A percentile compares a stretch with the other conserved stretches of the same genome.
These are phyloP conservation scores for Remersonia thermophila DNA, from an alignment of 2,329 filamentous ascomycete genomes.

Conservation along the genomic window DNA sequence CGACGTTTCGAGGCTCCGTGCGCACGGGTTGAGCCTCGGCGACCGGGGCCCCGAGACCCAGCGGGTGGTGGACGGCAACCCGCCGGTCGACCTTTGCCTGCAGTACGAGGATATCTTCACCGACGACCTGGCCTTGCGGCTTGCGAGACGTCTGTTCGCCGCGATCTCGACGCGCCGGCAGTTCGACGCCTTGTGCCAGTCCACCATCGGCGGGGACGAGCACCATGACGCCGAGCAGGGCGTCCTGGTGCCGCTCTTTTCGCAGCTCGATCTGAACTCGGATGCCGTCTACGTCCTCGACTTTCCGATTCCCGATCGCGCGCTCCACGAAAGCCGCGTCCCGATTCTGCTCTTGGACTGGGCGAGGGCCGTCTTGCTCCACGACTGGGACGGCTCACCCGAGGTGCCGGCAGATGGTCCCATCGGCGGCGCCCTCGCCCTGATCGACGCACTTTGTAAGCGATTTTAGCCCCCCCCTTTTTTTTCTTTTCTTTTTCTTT, in stretches of 20 bases:
- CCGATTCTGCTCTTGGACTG: constrained; percentile 54
- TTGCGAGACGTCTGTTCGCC: constrained; percentile 46
- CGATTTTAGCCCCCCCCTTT: constrained; percentile 11
- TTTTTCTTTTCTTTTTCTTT: background rate
- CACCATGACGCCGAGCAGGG: constrained; percentile 24
- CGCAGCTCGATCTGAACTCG: constrained; percentile 39
- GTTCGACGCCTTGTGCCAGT: constrained; percentile 34
- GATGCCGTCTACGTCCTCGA: constrained; percentile 33
- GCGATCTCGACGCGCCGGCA: constrained; percentile 41
- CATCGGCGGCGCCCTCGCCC: constrained; percentile 63
- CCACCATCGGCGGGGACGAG: constrained; percentile 22
- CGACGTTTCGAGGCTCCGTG: constrained; percentile 49
- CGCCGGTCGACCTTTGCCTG: constrained; percentile 39
- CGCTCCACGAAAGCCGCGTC: constrained; percentile 43
- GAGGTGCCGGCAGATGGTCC: constrained; percentile 57
- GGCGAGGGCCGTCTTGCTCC: constrained; percentile 61
- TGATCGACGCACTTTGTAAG: constrained; percentile 63
- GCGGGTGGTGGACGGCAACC: constrained; percentile 26
- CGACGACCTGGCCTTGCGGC: constrained; percentile 44
- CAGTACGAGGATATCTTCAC: constrained; percentile 53
- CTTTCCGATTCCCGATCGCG: constrained; percentile 39
- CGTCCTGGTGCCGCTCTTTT: constrained; percentile 36
- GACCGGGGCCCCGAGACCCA: constrained; percentile 24
- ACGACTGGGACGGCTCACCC: constrained; percentile 68
- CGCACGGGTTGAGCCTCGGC: constrained; percentile 38